Evolutionary conservation across 140 eudicot species (phyloP), one percentile per base, ranked within the genome.

Genomic region (Oenanthe javanica): DNA sequence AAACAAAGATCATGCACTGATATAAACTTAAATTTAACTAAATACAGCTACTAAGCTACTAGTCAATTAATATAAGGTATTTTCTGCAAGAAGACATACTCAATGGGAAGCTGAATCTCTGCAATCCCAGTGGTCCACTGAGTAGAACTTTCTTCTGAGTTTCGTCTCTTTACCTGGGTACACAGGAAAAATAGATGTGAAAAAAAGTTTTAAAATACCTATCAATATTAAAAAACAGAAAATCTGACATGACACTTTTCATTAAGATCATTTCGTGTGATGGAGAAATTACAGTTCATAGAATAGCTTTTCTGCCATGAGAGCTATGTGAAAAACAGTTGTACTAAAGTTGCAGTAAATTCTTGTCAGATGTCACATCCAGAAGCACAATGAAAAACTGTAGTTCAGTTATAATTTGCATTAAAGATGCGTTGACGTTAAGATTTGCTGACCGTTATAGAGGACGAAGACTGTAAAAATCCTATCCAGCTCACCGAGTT

Each of bases 121-220:
- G 99, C 99, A 84, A 95, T 95, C 84, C 99, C 99, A 51, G 99
- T 95, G 31, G 99, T 93, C 98, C 99, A 95, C 84, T 95, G 99
- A 80, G 99, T 95, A 78, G 99, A 95, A 89, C 96, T 88, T 85
- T 95, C 99, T 80, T 88, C 97, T 18, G 98, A 91, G 83, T 89
- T 95, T 52, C 97, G 90, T 83, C 85, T 86, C 85, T 90, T 95
- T 83, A 95, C 99, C 99, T 95, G 82, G 71, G 80, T 47, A 54
- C 47, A 64, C 36, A 72, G 4, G 4, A 42, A 4, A 64, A 70
- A 66, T 19, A 23, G 12, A 7, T 59, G 67, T 59, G 12, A 59
- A 59, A 21, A 42, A 18, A 59, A 19, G 66, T 21, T 57, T 11
- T 1, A 9, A 21, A 52, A 13, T 11, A 19, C 66, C 66, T 19